Evolutionary conservation across 2,329 filamentous ascomycete genomes (phyloP), one percentile per base, ranked within the genome.

Genomic region (Aspergillus niger): DNA sequence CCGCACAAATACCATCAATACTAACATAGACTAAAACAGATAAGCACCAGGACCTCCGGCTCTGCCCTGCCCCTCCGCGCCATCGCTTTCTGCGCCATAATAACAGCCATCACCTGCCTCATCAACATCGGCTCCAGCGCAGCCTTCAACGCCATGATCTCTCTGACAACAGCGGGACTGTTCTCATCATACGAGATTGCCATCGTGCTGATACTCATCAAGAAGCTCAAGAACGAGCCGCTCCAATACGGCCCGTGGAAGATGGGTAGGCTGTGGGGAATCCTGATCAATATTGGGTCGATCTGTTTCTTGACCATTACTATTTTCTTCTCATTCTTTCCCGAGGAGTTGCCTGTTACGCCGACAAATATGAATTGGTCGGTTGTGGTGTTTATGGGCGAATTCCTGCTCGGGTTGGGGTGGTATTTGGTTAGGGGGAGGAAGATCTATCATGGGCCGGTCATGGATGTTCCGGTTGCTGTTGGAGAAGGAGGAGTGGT

Each of bases 71-170:
- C 38, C 80, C 81, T 54, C 20, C 51, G 51, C 38, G 51, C 51
- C 15, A 36, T 54, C 51, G 51, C 15, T 22, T 7, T 54, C 10
- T 39, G 36, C 0, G 67, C 78, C 3, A 77, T 78, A 52, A 72
- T 80, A 0, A 72, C 77, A 13, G 59, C 57, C 6, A 48, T 73
- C 6, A 73, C 73, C 3, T 69, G 72, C 49, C 22, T 65, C 2
- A 83, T 85, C 72, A 83, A 83, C 67, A 80, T 85, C 49, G 82
- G 81, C n/a, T 83, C 80, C 13, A 65, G 74, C 3, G 76, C 78
- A 15, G 83, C 83, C 5, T 82, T 85, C 69, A 81, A 83, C 66
- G 81, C 79, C 54, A 80, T 85, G 61, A 76, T 80, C 22, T 83
- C 81, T 2, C 74, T 85, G 1, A 77, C 77, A n/a, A 74, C 79